Evolutionary conservation across 441 rosid genomes (phyloP), one percentile per base, ranked within the genome.

Genomic region (Pelargonium australe): DNA sequence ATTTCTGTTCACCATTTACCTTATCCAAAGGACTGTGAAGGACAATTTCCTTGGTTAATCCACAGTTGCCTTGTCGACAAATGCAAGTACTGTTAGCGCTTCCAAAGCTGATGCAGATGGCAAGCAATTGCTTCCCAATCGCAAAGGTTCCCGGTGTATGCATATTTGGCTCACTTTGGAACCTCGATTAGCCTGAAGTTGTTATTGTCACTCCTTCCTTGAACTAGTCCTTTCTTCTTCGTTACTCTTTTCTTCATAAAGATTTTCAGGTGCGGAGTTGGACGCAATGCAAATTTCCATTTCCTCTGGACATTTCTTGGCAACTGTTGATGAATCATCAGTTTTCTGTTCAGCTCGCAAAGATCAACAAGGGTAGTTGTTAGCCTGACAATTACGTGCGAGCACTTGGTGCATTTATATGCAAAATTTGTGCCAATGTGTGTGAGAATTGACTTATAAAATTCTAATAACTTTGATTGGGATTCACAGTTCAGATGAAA

Each of bases 281-380:
- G 76, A 67, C 62, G 34, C 69, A 9, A 4, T 25, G 16, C 7
- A n/a, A 65, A 8, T 10, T 14, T 43, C 67, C 20, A 20, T 47
- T 58, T 13, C 40, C 44, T 8, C 16, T 10, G 34, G 62, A 47
- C 1, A 11, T 31, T 23, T 70, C 19, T 31, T 34, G 10, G 74
- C 45, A 1, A 13, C 1, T 0, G 49, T 57, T 25, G 62, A 57
- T 55, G 53, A 28, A 25, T 61, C 64, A 19, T 49, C 45, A 2
- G 34, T 13, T 55, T 51, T 63, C 60, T 58, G 44, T 37, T 69
- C 37, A 6, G 7, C 63, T 75, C 64, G 60, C 61, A 61, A 72
- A 55, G 9, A 47, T 14, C 60, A 55, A 25, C 34, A 1, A 16
- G 10, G 23, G 51, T n/a, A 37, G n/a, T 7, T 16, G 63, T 31